phyloP scores from a whole-genome alignment of 257 asterid species.

The Coffea canephora region DNA sequence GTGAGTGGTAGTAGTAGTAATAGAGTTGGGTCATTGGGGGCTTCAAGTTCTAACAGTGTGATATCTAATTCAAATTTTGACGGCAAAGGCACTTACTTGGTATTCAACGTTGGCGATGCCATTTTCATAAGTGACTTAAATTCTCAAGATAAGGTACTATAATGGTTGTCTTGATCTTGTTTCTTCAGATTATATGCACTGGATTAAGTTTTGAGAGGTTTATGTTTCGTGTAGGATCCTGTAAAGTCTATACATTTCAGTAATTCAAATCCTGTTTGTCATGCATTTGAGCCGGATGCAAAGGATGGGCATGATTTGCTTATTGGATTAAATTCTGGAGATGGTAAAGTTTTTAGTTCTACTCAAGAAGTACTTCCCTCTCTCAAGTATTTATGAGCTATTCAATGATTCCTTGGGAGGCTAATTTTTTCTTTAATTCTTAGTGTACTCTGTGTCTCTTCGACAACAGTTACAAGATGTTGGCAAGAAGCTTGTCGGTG shows the following conservation, averaged over 20 bases:
- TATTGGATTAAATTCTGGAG: constrained; percentile 92
- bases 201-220: constrained; percentile 37
- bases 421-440: constrained; percentile 22
- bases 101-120: constrained; percentile 93
- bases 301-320: constrained; percentile 99
- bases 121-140: constrained; percentile 84
- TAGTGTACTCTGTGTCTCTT: constrained; percentile 89
- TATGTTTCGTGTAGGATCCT: constrained; percentile 73
- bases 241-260: constrained; percentile 90
- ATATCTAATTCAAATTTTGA: constrained; percentile 74
- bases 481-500: constrained; percentile 98
- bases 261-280: constrained; percentile 91
- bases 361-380: background rate
- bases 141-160: constrained; percentile 91
- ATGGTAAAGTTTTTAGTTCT: constrained; percentile 47
- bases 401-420: background rate
- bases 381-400: background rate
- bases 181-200: constrained; percentile 11
- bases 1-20: constrained; percentile 39
- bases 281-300: constrained; percentile 91
- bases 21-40: constrained; percentile 81
- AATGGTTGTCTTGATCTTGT: constrained; percentile 19
- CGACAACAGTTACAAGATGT: constrained; percentile 94
- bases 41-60: constrained; percentile 66
- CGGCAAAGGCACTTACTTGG: constrained; percentile 91